Evolutionary conservation across 164 flowering plant genomes (phyloP).

Genomic region (Berberis thunbergii): DNA sequence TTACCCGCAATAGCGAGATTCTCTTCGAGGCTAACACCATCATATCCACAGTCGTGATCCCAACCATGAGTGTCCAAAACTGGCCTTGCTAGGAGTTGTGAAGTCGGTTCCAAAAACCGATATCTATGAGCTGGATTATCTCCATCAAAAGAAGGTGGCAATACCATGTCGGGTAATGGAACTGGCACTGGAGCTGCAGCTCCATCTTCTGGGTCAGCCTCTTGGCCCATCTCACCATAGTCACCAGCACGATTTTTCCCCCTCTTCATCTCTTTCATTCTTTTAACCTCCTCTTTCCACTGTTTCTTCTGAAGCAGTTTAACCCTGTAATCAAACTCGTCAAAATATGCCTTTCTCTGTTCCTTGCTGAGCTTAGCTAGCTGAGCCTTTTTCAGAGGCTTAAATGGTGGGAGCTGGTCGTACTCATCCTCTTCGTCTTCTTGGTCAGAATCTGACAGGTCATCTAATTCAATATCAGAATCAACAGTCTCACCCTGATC

Average conservation of each 20-base stretch:
- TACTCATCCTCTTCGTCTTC: constrained; percentile 87
- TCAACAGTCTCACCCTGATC: constrained; percentile 73
- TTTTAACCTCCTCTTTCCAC: constrained; percentile 77
- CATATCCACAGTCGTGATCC: constrained; percentile 98
- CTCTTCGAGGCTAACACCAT: constrained; percentile 82
- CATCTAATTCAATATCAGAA: constrained; percentile 74
- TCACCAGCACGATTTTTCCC: constrained; percentile 38
- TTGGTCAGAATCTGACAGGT: constrained; percentile 62
- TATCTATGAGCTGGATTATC: constrained; percentile 80
- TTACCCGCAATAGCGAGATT: constrained; percentile 46
- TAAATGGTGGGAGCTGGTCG: constrained; percentile 92
- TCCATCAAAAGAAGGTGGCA: constrained; percentile 83
- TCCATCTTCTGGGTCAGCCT: constrained; percentile 49
- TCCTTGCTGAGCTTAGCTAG: constrained; percentile 74
- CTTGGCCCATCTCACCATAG: constrained; percentile 37
- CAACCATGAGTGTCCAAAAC: constrained; percentile 88
- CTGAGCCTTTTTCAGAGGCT: constrained; percentile 75
- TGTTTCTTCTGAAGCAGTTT: constrained; percentile 94
- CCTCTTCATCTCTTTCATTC: constrained; percentile 67
- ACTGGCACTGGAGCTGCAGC: constrained; percentile 82
- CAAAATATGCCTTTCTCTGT: constrained; percentile 82
- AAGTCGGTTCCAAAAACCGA: constrained; percentile 80
- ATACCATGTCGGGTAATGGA: constrained; percentile 76
- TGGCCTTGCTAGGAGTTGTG: constrained; percentile 82
- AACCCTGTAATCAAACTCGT: constrained; percentile 90